Conservation (phyloP, 2,329 filamentous ascomycete species). For the Acephala macrosclerotiorum region DNA sequence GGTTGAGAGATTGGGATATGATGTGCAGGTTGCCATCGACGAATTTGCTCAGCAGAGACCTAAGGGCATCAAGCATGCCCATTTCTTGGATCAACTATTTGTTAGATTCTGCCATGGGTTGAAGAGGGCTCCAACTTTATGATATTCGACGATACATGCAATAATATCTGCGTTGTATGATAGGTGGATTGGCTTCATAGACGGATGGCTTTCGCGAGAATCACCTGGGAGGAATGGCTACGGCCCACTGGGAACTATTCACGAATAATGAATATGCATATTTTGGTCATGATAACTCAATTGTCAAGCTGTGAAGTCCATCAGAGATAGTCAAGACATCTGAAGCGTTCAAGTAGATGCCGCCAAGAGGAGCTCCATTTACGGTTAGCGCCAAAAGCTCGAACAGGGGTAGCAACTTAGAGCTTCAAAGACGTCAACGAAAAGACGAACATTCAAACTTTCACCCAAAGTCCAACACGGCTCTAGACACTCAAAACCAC, state of each 20-base stretch:
- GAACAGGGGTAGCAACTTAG: slow-evolving; percentile 2
- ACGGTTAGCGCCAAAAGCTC: slow-evolving; percentile 1
- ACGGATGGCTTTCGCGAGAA: slow-evolving; percentile 10
- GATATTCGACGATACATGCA: slow-evolving; percentile 7
- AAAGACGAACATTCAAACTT: neutral
- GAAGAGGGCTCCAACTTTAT: slow-evolving; percentile 41
- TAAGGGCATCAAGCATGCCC: slow-evolving; percentile 86
- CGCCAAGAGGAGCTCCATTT: neutral
- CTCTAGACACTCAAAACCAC: neutral
- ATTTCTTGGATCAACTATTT: slow-evolving; percentile 86
- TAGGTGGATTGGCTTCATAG: slow-evolving; percentile 10
- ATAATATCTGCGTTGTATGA: neutral
- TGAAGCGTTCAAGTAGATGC: neutral
- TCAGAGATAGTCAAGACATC: too few relatives aligned
- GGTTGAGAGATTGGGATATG: slow-evolving; percentile 79
- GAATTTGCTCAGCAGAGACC: slow-evolving; percentile 76
- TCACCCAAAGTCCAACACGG: neutral
- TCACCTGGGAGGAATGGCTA: slow-evolving; percentile 8
- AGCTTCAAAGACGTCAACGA: slow-evolving; percentile 7
- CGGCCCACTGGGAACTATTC: neutral
- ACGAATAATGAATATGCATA: neutral
- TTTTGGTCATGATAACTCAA: neutral
- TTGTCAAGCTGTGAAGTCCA: too few relatives aligned
- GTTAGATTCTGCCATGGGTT: slow-evolving; percentile 70
- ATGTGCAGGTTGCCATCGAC: slow-evolving; percentile 78